A percentile compares a stretch with the other conserved stretches of the same genome.
Evolutionary conservation across 345 rosid species (phyloP).

Genomic region (Hypericum perforatum): DNA sequence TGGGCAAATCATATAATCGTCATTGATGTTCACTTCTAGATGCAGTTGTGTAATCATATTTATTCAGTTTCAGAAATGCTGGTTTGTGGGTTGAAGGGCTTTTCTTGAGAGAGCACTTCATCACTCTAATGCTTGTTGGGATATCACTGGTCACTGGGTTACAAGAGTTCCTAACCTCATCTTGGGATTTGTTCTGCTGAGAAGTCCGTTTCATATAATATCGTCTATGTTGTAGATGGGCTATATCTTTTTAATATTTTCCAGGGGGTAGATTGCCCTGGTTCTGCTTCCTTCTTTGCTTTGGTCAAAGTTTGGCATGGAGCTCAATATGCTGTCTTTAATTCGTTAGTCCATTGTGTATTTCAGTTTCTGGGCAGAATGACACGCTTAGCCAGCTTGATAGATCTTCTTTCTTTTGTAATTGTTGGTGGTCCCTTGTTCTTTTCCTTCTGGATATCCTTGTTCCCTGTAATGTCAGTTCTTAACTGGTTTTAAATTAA

Average conservation of each 20-base stretch:
- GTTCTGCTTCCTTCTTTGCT: constrained; percentile 4
- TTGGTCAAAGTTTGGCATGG: neutral
- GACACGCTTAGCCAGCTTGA: constrained; percentile 7
- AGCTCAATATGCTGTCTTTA: too few species aligned
- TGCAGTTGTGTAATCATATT: constrained; percentile 35
- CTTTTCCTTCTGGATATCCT: constrained; percentile 22
- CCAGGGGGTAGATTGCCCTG: constrained; percentile 9
- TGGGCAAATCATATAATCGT: constrained; percentile 27
- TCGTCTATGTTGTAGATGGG: constrained; percentile 17
- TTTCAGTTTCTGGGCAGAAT: too few species aligned
- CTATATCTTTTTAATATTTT: constrained; percentile 7
- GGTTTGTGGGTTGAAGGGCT: constrained; percentile 42
- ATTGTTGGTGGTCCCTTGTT: constrained; percentile 12
- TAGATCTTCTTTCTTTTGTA: neutral
- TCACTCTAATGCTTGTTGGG: constrained; percentile 43
- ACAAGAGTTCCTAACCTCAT: constrained; percentile 18
- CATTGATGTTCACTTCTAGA: constrained; percentile 25
- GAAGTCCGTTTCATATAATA: constrained; percentile 13
- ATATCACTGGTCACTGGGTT: constrained; percentile 30
- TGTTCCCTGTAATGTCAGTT: constrained; percentile 27
- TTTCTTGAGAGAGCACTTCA: constrained; percentile 42
- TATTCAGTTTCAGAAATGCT: constrained; percentile 64
- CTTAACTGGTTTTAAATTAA: constrained; percentile 59
- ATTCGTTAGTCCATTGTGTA: too few species aligned
- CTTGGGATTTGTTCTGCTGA: constrained; percentile 19